Conservation (phyloP, 2,329 filamentous ascomycete genomes). For the Sporothrix humicola region DNA sequence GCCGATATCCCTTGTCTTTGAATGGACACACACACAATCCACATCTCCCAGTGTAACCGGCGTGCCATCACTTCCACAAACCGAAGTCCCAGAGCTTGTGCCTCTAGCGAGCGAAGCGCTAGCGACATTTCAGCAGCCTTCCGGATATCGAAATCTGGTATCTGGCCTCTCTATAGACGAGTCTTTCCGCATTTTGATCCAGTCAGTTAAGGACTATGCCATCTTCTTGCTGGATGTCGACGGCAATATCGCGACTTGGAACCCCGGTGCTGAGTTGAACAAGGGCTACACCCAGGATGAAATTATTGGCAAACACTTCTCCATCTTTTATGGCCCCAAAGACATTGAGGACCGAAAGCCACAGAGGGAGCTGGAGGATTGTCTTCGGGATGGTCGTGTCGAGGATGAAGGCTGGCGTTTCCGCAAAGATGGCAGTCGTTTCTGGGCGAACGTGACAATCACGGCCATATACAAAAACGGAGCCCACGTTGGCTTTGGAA, state of each 20-base stretch:
- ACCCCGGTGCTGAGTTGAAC: slow-evolving; percentile 59
- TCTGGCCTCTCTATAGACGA: slow-evolving; percentile 44
- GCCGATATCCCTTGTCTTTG: slow-evolving; percentile 44
- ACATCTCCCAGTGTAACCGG: neutral
- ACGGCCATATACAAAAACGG: slow-evolving; percentile 60
- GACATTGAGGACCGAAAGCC: slow-evolving; percentile 58
- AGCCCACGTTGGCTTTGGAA: slow-evolving; percentile 62
- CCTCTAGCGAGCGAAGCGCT: neutral
- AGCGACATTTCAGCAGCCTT: neutral
- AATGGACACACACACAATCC: slow-evolving; percentile 40
- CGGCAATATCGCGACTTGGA: slow-evolving; percentile 64
- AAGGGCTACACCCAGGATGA: slow-evolving; percentile 62
- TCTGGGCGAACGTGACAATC: slow-evolving; percentile 67
- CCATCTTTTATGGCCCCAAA: slow-evolving; percentile 60
- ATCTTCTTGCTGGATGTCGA: slow-evolving; percentile 65
- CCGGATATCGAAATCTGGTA: neutral
- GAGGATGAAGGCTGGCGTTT: slow-evolving; percentile 67
- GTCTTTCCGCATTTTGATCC: slow-evolving; percentile 65
- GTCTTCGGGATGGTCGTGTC: slow-evolving; percentile 59
- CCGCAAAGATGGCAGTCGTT: slow-evolving; percentile 61
- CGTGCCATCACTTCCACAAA: neutral
- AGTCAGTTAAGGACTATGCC: slow-evolving; percentile 66
- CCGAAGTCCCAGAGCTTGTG: neutral
- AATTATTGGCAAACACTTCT: slow-evolving; percentile 64
- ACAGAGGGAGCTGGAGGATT: slow-evolving; percentile 56